A percentile compares a stretch with the other conserved stretches of the same genome.
Conservation (phyloP, 331 rosid genomes). For the Dryas integrifolia region DNA sequence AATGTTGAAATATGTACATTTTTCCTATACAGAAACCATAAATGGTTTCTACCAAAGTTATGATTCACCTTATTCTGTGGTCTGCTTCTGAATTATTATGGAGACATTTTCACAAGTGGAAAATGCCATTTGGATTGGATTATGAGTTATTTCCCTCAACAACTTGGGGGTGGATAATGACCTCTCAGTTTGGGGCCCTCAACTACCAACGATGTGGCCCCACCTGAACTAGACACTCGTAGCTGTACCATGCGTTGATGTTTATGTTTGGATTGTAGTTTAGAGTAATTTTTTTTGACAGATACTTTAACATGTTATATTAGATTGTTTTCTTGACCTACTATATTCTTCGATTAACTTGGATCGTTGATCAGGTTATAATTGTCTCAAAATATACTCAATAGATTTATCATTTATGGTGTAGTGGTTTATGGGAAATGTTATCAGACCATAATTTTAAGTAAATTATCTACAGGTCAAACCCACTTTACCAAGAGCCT, state of each 20-base stretch:
- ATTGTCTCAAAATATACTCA: too few relatives aligned
- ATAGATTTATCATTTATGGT: too few relatives aligned
- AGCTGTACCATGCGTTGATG: not conserved
- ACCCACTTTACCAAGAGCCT: too few relatives aligned
- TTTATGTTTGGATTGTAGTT: not conserved
- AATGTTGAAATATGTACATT: too few relatives aligned
- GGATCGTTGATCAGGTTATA: not conserved
- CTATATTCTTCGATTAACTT: not conserved
- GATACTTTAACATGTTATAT: not conserved
- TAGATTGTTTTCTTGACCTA: not conserved
- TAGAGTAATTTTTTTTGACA: not conserved
- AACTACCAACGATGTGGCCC: not conserved
- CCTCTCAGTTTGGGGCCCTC: not conserved
- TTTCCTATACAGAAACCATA: too few relatives aligned
- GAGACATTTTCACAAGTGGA: constrained; percentile 13
- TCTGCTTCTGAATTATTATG: not conserved
- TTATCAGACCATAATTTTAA: too few relatives aligned
- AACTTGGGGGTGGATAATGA: not conserved
- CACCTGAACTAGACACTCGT: constrained; percentile 1
- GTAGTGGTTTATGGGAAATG: too few relatives aligned
- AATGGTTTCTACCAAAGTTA: not conserved
- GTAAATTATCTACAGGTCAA: too few relatives aligned
- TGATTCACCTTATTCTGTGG: constrained; percentile 16
- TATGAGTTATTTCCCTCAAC: not conserved
- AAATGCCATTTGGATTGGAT: not conserved